Conservation (phyloP, 805 yeast species). For the Hanseniaspora clermontiae region DNA sequence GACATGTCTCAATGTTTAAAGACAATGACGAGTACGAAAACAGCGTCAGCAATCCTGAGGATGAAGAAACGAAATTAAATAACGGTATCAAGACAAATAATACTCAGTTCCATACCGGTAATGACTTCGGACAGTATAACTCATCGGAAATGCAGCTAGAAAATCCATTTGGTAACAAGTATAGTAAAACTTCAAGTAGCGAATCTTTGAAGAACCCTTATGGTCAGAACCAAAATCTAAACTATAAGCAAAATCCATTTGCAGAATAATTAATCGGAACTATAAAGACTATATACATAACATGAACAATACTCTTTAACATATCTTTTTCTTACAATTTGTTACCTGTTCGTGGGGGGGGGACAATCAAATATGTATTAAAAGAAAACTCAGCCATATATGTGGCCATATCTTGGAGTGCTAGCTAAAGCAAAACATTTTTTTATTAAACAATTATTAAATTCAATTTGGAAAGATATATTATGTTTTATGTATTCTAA, state of each 20-base stretch:
- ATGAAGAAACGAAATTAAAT: not conserved
- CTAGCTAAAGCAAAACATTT: too few species aligned
- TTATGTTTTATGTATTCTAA: not conserved
- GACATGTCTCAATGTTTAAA: slow-evolving; percentile 15
- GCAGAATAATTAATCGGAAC: slow-evolving; percentile 3
- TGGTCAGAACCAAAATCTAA: not conserved
- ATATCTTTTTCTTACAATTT: too few species aligned
- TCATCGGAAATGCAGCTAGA: slow-evolving; percentile 7
- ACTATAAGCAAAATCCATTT: slow-evolving; percentile 12
- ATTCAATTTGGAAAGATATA: not conserved
- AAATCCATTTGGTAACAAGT: slow-evolving; percentile 5
- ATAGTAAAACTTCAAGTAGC: slow-evolving; percentile 5
- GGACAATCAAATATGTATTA: too few species aligned
- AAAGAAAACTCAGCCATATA: too few species aligned
- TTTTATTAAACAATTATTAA: too few species aligned
- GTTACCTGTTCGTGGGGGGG: too few species aligned
- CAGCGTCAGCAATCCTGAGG: not conserved
- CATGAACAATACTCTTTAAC: not conserved
- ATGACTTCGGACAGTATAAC: not conserved
- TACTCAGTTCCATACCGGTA: slow-evolving; percentile 2
- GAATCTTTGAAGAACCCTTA: not conserved
- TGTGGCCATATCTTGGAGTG: too few species aligned
- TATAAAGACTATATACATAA: not conserved
- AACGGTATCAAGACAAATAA: not conserved
- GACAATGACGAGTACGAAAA: slow-evolving; percentile 2